Evolutionary conservation across 257 asterid genomes (phyloP), one percentile per base, ranked within the genome.

Genomic region (Plantago elongata): DNA sequence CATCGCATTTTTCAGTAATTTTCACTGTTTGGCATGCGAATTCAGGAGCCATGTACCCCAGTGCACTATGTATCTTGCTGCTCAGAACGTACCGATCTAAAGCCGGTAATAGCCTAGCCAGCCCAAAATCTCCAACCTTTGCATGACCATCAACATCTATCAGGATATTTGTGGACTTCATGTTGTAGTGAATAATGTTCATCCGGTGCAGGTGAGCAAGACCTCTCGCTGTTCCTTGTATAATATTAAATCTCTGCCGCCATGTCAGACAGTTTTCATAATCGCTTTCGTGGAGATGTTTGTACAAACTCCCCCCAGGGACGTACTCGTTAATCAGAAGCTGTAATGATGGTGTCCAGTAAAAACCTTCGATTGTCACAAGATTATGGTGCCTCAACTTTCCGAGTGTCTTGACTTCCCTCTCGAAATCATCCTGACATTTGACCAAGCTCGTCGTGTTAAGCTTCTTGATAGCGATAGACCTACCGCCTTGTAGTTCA

Each of bases 11-110:
- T 62, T 88, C 95, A 5, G 95, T 85, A 64, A 88, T 88, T 69
- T 83, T 88, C 59, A 88, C 95, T 0, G 89, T 85, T 34, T 85
- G 87, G 64, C 96, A 88, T 2, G 92, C 92, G 13, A 85, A 88
- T 68, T 88, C 96, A 3, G 96, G 96, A 38, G 92, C 96, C 90
- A 85, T 83, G 73, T 88, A 85, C 51, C 96, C 96, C 4, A 88
- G 81, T 5, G 96, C 96, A 18, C 96, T 88, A 76, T 88, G 96
- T 49, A 86, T 76, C 79, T 88, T 88, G 83, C 93, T 84, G 72
- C 96, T 88, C 22, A 88, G 67, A 51, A 83, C 76, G 49, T 78
- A 86, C 18, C 88, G 87, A 61, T 88, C 96, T 48, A 86, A 66
- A 37, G 70, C 72, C 0, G 95, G 90, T 65, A 88, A 70, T 15